Evolutionary conservation across 2,329 filamentous ascomycete genomes (phyloP).

Genomic region (Colletotrichum lupini): DNA sequence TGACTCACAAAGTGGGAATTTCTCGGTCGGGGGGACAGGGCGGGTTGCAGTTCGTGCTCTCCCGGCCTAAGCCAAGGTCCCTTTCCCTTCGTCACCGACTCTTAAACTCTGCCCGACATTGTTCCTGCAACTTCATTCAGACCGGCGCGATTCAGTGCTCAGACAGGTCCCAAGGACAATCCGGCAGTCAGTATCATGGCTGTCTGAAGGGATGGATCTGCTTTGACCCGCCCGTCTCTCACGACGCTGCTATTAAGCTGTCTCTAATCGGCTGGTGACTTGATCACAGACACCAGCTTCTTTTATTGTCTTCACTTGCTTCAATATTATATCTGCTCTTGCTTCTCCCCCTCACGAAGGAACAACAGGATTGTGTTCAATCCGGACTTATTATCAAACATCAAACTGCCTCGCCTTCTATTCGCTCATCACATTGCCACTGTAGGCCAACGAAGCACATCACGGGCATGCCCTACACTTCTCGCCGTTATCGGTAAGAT

Average conservation of each 20-base stretch:
- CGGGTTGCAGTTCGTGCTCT: slow-evolving; percentile 14
- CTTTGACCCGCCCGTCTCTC: slow-evolving; percentile 27
- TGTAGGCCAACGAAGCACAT: not conserved
- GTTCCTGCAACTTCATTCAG: not conserved
- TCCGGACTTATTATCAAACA: not conserved
- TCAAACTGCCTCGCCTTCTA: not conserved
- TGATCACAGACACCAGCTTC: not conserved
- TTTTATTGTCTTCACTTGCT: not conserved
- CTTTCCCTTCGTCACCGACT: slow-evolving; percentile 12
- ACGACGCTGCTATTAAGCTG: not conserved
- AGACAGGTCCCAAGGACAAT: not conserved
- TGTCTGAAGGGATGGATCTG: slow-evolving; percentile 30
- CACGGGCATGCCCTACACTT: not conserved
- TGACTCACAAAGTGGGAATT: slow-evolving; percentile 32
- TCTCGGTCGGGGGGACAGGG: slow-evolving; percentile 7
- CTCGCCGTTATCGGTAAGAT: slow-evolving; percentile 2
- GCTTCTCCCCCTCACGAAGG: not conserved
- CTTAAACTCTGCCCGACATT: not conserved
- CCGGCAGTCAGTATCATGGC: slow-evolving; percentile 6
- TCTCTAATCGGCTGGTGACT: slow-evolving; percentile 6
- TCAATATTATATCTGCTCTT: not conserved
- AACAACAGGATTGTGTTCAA: not conserved
- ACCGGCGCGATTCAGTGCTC: not conserved
- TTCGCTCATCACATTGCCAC: not conserved
- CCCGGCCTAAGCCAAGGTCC: not conserved